phyloP scores from a whole-genome alignment of 2,329 filamentous ascomycete species.

The Aspergillus sclerotialis region DNA sequence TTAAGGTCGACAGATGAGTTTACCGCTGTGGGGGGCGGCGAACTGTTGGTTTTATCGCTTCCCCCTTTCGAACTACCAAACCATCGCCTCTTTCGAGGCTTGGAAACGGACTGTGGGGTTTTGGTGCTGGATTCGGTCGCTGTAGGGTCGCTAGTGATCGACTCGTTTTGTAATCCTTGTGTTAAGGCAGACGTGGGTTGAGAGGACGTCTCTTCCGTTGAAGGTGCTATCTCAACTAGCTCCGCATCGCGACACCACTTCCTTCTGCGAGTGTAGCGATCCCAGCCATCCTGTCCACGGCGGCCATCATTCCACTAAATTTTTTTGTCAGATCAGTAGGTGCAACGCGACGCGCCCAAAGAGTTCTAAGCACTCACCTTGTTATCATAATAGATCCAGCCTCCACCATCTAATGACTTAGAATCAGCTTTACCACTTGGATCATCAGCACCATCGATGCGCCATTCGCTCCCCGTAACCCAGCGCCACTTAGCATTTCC shows the following conservation, averaged over 20 bases:
- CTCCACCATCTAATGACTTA: conserved; percentile 52
- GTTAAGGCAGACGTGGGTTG: conserved; percentile 31
- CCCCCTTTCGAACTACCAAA: conserved; percentile 26
- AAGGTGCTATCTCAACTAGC: conserved; percentile 64
- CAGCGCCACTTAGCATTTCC: conserved; percentile 65
- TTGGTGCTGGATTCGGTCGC: conserved; percentile 13
- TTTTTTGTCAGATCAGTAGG: conserved; percentile 4
- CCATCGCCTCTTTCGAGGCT: conserved; percentile 31
- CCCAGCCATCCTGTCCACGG: conserved; percentile 83
- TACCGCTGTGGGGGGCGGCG: conserved; percentile 13
- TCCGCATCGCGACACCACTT: conserved; percentile 98
- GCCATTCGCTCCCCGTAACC: conserved; percentile 81
- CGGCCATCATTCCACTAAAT: conserved; percentile 89
- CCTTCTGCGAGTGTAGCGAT: conserved; percentile 80
- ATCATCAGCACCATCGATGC: conserved; percentile 61
- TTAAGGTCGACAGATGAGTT: conserved; percentile 14
- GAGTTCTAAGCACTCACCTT: conserved; percentile 55
- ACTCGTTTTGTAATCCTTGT: conserved; percentile 15
- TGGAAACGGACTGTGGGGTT: conserved; percentile 21
- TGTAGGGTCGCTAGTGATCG: conserved; percentile 15
- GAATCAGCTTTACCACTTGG: conserved; percentile 30
- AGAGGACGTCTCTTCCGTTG: conserved; percentile 39
- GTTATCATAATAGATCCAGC: conserved; percentile 98
- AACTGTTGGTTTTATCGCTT: conserved; percentile 20
- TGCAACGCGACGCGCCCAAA: too few relatives aligned